Base-by-base conservation (phyloP, 305 asterid species). In the Rubia tinctorum region DNA sequence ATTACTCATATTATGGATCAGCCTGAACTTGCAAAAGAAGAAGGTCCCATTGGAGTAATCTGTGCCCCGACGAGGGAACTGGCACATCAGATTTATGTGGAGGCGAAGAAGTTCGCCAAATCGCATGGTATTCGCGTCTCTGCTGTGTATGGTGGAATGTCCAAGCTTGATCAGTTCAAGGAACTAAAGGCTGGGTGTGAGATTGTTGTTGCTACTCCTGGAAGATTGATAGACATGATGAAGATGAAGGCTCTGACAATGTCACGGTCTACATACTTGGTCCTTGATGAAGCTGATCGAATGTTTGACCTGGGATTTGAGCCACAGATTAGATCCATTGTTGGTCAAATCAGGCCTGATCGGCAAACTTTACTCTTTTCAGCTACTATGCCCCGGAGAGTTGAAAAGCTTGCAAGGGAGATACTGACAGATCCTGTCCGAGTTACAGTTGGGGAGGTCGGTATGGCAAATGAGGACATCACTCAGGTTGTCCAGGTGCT, bases 221-320 rank as follows among this genome's bases (percentile, higher is more conserved):
- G 99, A 73, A 88, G 99, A 84, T 77, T 94, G 85, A 94, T 94
- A 83, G 98, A 94, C 82, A 83, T 94, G 99, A 85, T 94, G 37
- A 92, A 91, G 86, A 90, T 90, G 97, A 94, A 94, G 87, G 99
- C 98, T 39, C 69, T 89, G 78, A 88, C 89, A 68, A 90, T 94
- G 99, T 68, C 68, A 72, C 89, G 97, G 81, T 82, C 98, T 61
- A 87, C 99, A 59, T 94, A 90, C 76, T 84, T 94, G 82, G 99
- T 92, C 61, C 99, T 94, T 77, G 99, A 94, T 76, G 99, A 94
- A 81, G 99, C 99, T 60, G 99, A 94, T 86, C 79, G 98, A 75
- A 94, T 94, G 99, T 94, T 94, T 83, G 99, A 94, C 89, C 99
- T 94, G 72, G 99, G 99, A 55, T 94, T 94, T 77, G 99, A 94